phyloP scores from a whole-genome alignment of 805 yeast genomes.

The Priceomyces melissophilus region DNA sequence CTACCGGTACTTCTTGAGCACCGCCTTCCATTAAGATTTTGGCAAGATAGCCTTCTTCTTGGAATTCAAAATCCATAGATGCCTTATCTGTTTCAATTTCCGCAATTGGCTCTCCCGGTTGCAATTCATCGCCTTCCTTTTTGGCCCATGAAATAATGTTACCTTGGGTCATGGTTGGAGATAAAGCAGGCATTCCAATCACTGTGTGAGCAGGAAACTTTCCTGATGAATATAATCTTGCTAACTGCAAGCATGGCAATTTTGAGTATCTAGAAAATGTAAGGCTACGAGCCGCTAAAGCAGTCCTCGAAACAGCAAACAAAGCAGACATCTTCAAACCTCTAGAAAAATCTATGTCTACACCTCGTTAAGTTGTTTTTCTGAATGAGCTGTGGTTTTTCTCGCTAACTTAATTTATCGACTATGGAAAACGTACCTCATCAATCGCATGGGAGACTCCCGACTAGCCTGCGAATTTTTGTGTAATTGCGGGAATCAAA shows the following conservation, averaged over 20 bases:
- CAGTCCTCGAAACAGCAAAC: slow-evolving; percentile 32
- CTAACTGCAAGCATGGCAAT: slow-evolving; percentile 25
- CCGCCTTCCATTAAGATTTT: slow-evolving; percentile 82
- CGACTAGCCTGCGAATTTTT: slow-evolving; percentile 15
- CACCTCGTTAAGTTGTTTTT: not conserved
- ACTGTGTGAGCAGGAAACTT: slow-evolving; percentile 79
- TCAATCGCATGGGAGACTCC: slow-evolving; percentile 28
- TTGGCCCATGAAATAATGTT: slow-evolving; percentile 87
- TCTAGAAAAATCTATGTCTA: slow-evolving; percentile 2
- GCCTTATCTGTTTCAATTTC: slow-evolving; percentile 98
- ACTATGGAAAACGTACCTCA: slow-evolving; percentile 6
- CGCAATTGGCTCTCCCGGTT: slow-evolving; percentile 92
- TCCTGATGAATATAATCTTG: slow-evolving; percentile 40
- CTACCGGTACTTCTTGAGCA: slow-evolving; percentile 86
- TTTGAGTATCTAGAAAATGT: slow-evolving; percentile 14
- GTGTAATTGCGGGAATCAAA: slow-evolving; percentile 17
- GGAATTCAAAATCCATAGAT: slow-evolving; percentile 96
- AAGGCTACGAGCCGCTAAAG: slow-evolving; percentile 19
- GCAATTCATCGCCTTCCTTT: slow-evolving; percentile 79
- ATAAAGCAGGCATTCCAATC: slow-evolving; percentile 96
- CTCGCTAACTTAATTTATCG: not conserved
- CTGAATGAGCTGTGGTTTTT: too few species aligned
- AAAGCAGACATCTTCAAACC: slow-evolving; percentile 29
- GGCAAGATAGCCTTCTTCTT: slow-evolving; percentile 92
- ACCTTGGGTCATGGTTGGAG: slow-evolving; percentile 99